phyloP scores from a whole-genome alignment of 257 asterid species.

The Ballota nigra region DNA sequence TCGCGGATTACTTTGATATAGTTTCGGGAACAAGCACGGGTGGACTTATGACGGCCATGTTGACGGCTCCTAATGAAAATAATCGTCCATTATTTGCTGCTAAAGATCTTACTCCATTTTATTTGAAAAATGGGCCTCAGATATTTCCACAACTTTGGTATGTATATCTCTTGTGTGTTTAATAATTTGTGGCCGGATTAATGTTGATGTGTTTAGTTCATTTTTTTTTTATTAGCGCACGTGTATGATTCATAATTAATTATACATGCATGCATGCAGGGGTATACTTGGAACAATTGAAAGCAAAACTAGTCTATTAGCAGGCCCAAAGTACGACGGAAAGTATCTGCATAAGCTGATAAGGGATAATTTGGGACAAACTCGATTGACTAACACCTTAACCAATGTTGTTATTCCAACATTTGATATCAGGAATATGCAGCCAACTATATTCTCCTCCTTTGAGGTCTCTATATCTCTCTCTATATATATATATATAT shows the following conservation, averaged over 20 bases:
- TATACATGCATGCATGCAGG: slow-evolving; percentile 10
- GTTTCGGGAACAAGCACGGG: slow-evolving; percentile 63
- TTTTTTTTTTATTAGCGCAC: no score
- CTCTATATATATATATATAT: not conserved
- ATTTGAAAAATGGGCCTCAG: slow-evolving; percentile 35
- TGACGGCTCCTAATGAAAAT: slow-evolving; percentile 43
- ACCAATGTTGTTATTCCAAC: slow-evolving; percentile 53
- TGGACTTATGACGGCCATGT: slow-evolving; percentile 51
- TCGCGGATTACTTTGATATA: slow-evolving; percentile 52
- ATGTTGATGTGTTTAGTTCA: no score
- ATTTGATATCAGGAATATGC: slow-evolving; percentile 50
- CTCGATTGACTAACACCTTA: slow-evolving; percentile 41
- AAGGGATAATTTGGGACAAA: slow-evolving; percentile 36
- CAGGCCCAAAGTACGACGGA: slow-evolving; percentile 52
- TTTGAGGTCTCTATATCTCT: slow-evolving; percentile 32
- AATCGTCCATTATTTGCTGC: slow-evolving; percentile 52
- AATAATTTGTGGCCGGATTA: no score
- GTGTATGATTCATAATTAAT: not conserved
- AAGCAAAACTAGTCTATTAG: not conserved
- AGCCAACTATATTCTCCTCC: slow-evolving; percentile 54
- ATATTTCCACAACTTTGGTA: slow-evolving; percentile 41
- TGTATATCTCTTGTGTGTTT: no score
- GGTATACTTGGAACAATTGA: slow-evolving; percentile 38
- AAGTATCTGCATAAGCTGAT: slow-evolving; percentile 33
- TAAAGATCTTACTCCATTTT: slow-evolving; percentile 45